Percentiles rank a stretch among this genome's conserved stretches.
These are phyloP conservation scores for Backusella westeae DNA, from an alignment of 192 early-diverging fungal species.

Conservation along the genomic window DNA sequence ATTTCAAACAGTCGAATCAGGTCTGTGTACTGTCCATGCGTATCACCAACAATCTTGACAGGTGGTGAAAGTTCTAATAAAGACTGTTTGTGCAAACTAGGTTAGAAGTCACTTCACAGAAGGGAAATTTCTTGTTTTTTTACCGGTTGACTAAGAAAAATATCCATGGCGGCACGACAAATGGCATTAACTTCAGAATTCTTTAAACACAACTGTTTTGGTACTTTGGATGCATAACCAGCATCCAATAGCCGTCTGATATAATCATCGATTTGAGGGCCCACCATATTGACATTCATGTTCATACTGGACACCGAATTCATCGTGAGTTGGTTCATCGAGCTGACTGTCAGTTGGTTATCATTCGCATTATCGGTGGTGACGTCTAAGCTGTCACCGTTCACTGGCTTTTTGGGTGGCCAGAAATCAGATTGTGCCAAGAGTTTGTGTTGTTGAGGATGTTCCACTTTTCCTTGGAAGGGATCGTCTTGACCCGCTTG, in stretches of 20 bases:
- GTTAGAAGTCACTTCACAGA: background rate
- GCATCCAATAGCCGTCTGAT: slow-evolving; percentile 82
- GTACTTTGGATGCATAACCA: slow-evolving; percentile 68
- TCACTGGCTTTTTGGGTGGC: slow-evolving; percentile 14
- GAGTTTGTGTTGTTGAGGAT: slow-evolving; percentile 28
- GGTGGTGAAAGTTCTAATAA: slow-evolving; percentile 73
- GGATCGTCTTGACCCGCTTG: slow-evolving; percentile 13
- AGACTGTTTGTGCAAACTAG: slow-evolving; percentile 19
- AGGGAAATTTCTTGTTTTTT: background rate
- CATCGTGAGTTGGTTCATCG: slow-evolving; percentile 33
- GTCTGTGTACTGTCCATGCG: slow-evolving; percentile 95
- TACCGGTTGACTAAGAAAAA: slow-evolving; percentile 86
- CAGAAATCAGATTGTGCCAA: slow-evolving; percentile 25
- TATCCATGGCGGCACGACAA: slow-evolving; percentile 82
- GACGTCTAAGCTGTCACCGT: slow-evolving; percentile 1
- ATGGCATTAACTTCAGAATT: slow-evolving; percentile 85
- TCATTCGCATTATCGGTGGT: background rate
- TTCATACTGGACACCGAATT: slow-evolving; percentile 36
- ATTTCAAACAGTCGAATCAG: slow-evolving; percentile 89
- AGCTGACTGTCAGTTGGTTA: slow-evolving; percentile 38
- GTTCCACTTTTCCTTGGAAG: slow-evolving; percentile 21
- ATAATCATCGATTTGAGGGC: slow-evolving; percentile 75
- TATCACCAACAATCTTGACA: slow-evolving; percentile 84
- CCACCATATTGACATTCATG: slow-evolving; percentile 7
- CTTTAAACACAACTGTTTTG: slow-evolving; percentile 80